Base-by-base conservation (phyloP, 805 yeast genomes). In the Wickerhamiella sergipiensis region DNA sequence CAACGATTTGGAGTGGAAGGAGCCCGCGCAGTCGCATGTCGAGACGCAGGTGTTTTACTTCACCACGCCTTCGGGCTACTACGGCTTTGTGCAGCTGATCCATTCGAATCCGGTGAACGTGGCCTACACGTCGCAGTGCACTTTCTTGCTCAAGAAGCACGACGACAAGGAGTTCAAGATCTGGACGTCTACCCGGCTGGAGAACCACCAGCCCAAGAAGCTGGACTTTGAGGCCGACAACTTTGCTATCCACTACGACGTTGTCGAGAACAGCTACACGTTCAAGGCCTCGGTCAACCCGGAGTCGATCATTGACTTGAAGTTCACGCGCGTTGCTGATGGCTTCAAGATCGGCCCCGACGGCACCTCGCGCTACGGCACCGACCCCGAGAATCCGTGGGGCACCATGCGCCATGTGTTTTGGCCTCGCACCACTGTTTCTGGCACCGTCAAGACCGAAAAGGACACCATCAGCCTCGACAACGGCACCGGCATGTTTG, bases 11-110 rank as follows among this genome's bases (percentile, higher is more conserved):
- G 65, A 71, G 50, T 92, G 95, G 90, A 66, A 71, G 52, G 69
- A 72, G 40, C 96, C 96, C 12, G 69, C 73, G 36, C 80, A 76
- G 61, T 87, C 97, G 48, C 88, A 88, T 65, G 98, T 92, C 42
- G 98, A 92, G 70, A 92, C 98, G 13, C 94, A 85, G 67, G 83
- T 94, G 29, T 92, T 89, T 64, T 92, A 92, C 69, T 86, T 87
- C 68, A 73, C 78, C 38, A 66, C 77, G 54, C 71, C 73, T 22
- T 68, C 77, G 15, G 85, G 85, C 2, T 73, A 80, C 64, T 71
- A 77, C 48, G 97, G 97, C 0, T 88, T 92, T 68, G 95, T 87
- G 19, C 98, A 92, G 70, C 78, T 92, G 55, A 90, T 92, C 61
- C 96, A 90, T 67, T 89, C 97, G 43, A 89, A 85, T 64, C 75